phyloP scores from a whole-genome alignment of 495 filamentous ascomycete species.

The Hyphodiscus hymeniophilus region DNA sequence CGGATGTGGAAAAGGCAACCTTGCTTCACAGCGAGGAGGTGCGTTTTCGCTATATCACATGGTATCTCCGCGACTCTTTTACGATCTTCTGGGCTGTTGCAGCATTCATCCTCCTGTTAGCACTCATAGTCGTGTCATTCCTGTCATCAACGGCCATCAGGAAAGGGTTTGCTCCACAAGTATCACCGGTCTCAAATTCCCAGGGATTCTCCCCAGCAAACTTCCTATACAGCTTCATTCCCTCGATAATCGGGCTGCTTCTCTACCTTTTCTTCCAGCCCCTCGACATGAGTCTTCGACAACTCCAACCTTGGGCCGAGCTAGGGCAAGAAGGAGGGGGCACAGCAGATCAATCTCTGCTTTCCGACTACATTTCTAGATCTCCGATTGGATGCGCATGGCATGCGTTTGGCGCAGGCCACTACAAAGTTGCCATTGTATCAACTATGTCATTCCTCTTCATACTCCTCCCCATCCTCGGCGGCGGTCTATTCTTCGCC shows the following conservation, averaged over 20 bases:
- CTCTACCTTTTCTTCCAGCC: constrained; percentile 71
- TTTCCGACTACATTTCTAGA: constrained; percentile 62
- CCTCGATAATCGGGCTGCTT: constrained; percentile 63
- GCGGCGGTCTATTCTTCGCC: constrained; percentile 74
- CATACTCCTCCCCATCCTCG: constrained; percentile 62
- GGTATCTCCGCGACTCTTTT: constrained; percentile 59
- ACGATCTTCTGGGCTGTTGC: constrained; percentile 57
- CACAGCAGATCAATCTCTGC: constrained; percentile 56
- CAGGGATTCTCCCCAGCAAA: constrained; percentile 75
- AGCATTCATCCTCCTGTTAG: constrained; percentile 56
- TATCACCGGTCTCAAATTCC: constrained; percentile 50
- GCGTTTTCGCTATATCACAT: constrained; percentile 64
- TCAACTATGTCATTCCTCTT: constrained; percentile 58
- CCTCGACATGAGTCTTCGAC: constrained; percentile 66
- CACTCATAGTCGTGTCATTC: constrained; percentile 71
- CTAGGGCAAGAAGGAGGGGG: constrained; percentile 52
- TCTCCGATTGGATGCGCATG: constrained; percentile 53
- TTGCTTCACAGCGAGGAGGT: constrained; percentile 39
- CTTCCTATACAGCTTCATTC: constrained; percentile 83
- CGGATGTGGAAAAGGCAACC: constrained; percentile 16
- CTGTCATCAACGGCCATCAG: constrained; percentile 52
- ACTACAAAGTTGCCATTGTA: constrained; percentile 64
- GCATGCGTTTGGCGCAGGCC: constrained; percentile 27
- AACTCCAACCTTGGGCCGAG: constrained; percentile 66
- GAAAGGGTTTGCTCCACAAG: constrained; percentile 59